Evolutionary conservation across 176 grass and related monocot species (phyloP), one percentile per base, ranked within the genome.

Genomic region (Musa acuminata): DNA sequence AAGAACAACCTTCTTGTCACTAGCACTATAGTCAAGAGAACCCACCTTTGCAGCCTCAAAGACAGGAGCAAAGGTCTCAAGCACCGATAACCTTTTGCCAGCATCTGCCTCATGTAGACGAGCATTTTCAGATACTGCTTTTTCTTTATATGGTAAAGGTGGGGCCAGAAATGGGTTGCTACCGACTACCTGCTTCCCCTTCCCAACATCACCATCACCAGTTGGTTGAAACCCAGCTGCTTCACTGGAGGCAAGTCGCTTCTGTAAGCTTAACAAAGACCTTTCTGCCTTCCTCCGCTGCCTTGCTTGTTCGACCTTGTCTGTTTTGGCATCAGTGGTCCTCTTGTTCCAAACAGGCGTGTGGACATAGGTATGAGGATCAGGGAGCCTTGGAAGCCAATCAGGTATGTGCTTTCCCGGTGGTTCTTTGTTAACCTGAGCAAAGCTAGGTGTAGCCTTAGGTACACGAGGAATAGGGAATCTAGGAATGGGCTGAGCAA

Each of bases 351-450:
- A 91, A n/a, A 82, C 76, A 14, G 82, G 80, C 0, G 85, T 83
- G 20, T 82, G 80, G 17, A 80, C 60, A 12, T 91, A 89, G 0
- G 90, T 89, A 64, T 84, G 81, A 0, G 82, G 80, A 52, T 99
- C 84, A 13, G 96, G 96, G 78, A 99, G 91, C 19, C 72, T 76
- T 0, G 91, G 96, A 2, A 99, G 87, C 88, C 96, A 99, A 12
- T 79, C 79, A 0, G 91, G 96, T 57, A 99, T 82, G 26, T 99
- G 90, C 66, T 70, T 75, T 84, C 84, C 80, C 51, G 77, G 75
- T 9, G 75, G 24, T 20, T 81, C 90, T 71, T 63, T 77, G 64
- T 64, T 86, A 5, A 69, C 52, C 14, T 27, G 58, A 8, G 75
- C 73, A 7, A 77, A 85, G 81, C 82, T 94, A 11, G 76, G 13